phyloP scores from a whole-genome alignment of 768 basidiomycete genomes.

The Leccinum obscurum region DNA sequence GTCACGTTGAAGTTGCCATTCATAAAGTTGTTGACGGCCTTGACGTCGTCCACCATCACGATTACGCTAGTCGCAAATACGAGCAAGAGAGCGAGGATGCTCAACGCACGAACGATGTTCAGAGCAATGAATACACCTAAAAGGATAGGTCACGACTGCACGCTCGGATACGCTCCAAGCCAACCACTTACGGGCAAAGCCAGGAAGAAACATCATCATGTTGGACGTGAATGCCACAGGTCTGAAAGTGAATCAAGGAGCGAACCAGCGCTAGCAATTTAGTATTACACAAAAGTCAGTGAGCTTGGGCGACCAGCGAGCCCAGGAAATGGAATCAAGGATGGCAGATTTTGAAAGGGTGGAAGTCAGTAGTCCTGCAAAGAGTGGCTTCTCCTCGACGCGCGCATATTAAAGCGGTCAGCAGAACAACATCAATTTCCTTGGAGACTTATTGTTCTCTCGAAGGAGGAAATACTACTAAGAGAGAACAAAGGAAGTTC shows the following conservation, averaged over 20 bases:
- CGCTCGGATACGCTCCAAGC: background rate
- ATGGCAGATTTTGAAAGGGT: background rate
- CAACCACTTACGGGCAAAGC: slow-evolving; percentile 29
- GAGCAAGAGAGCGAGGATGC: slow-evolving; percentile 75
- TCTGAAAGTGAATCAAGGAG: slow-evolving; percentile 4
- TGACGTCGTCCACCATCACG: slow-evolving; percentile 72
- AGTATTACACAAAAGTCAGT: slow-evolving; percentile 9
- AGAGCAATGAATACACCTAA: slow-evolving; percentile 67
- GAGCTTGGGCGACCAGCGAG: slow-evolving; percentile 31
- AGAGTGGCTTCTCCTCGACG: background rate
- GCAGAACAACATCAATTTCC: slow-evolving; percentile 14
- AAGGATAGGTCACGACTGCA: background rate
- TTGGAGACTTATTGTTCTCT: slow-evolving; percentile 32
- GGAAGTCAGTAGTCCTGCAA: background rate
- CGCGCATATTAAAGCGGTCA: slow-evolving; percentile 3
- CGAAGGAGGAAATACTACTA: slow-evolving; percentile 5
- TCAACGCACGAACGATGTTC: slow-evolving; percentile 73
- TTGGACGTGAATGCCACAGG: slow-evolving; percentile 4
- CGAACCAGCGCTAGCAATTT: slow-evolving; percentile 24
- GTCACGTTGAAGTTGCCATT: slow-evolving; percentile 38
- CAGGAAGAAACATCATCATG: slow-evolving; percentile 28
- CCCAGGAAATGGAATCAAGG: slow-evolving; percentile 6
- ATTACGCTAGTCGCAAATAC: slow-evolving; percentile 78
- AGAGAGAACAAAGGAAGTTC: slow-evolving; percentile 22
- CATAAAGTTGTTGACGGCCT: slow-evolving; percentile 68